A percentile compares a stretch with the other conserved stretches of the same genome.
These are phyloP conservation scores for Trichoderma reesei DNA, from an alignment of 495 filamentous ascomycete genomes.

Conservation along the genomic window DNA sequence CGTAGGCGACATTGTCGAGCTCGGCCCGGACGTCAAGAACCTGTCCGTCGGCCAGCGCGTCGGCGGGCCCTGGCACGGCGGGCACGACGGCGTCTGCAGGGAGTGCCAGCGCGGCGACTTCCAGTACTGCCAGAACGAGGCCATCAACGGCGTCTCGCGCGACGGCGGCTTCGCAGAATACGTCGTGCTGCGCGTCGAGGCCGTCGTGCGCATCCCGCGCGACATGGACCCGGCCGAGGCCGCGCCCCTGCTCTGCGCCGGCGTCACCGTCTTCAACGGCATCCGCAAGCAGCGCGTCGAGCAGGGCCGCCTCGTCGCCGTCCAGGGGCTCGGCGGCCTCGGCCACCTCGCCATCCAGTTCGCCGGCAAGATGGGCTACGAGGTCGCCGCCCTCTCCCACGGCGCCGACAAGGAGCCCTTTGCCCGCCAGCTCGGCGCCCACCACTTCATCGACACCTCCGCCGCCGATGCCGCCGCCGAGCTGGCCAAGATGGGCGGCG, in stretches of 20 bases:
- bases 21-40: conserved; percentile 32
- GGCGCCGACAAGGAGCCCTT: conserved; percentile 49
- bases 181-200: conserved; percentile 49
- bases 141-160: conserved; percentile 43
- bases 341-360: conserved; percentile 63
- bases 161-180: conserved; percentile 57
- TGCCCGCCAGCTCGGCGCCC: conserved; percentile 52
- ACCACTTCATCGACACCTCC: conserved; percentile 54
- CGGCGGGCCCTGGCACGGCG: conserved; percentile 49
- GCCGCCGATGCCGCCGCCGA: conserved; percentile 40
- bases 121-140: conserved; percentile 44
- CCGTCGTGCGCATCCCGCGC: conserved; percentile 50
- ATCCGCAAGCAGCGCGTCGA: conserved; percentile 51
- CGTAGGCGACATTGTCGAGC: conserved; percentile 41
- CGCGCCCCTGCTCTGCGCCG: conserved; percentile 62
- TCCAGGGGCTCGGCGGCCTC: conserved; percentile 57
- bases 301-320: conserved; percentile 48
- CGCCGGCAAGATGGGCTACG: conserved; percentile 55
- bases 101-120: conserved; percentile 39
- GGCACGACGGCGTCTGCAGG: conserved; percentile 38
- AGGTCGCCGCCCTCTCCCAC: conserved; percentile 50
- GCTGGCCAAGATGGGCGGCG: conserved; percentile 51
- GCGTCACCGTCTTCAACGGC: conserved; percentile 63
- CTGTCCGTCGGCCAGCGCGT: conserved; percentile 42
- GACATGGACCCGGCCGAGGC: conserved; percentile 48